A percentile compares a stretch with the other conserved stretches of the same genome.
Evolutionary conservation across 1,139 yeast genomes (phyloP).

Genomic region (Insectozyma bohioensis): DNA sequence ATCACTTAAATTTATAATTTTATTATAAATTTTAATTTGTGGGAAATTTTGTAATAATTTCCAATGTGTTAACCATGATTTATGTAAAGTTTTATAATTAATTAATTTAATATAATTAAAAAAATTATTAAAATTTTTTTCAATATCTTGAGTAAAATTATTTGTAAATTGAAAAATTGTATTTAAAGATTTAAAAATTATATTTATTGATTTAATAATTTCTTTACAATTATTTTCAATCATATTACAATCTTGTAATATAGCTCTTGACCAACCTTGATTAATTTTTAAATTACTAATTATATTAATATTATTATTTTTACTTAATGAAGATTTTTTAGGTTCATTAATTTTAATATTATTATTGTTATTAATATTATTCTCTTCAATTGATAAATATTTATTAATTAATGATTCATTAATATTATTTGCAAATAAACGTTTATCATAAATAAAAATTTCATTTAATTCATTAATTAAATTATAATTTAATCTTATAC

Average conservation of each 20-base stretch:
- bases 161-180: conserved; percentile 61
- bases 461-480: conserved; percentile 48
- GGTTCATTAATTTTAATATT: conserved; percentile 5
- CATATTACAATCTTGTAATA: conserved; percentile 20
- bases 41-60: conserved; percentile 40
- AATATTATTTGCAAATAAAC: conserved; percentile 36
- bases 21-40: conserved; percentile 16
- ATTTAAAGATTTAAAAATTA: conserved; percentile 51
- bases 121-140: conserved; percentile 51
- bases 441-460: conserved; percentile 60
- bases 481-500: conserved; percentile 56
- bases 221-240: conserved; percentile 22
- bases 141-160: conserved; percentile 49
- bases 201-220: conserved; percentile 31
- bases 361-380: not conserved
- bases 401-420: conserved; percentile 9
- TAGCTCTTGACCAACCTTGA: conserved; percentile 29
- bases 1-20: conserved; percentile 20
- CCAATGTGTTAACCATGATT: conserved; percentile 50
- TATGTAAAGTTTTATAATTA: conserved; percentile 45
- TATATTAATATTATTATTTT: conserved; percentile 14
- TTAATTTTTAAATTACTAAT: conserved; percentile 24
- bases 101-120: conserved; percentile 48
- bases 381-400: no score
- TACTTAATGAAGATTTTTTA: conserved; percentile 8